Conservation (phyloP, 1,139 yeast species). For the Kazachstania sp. region DNA sequence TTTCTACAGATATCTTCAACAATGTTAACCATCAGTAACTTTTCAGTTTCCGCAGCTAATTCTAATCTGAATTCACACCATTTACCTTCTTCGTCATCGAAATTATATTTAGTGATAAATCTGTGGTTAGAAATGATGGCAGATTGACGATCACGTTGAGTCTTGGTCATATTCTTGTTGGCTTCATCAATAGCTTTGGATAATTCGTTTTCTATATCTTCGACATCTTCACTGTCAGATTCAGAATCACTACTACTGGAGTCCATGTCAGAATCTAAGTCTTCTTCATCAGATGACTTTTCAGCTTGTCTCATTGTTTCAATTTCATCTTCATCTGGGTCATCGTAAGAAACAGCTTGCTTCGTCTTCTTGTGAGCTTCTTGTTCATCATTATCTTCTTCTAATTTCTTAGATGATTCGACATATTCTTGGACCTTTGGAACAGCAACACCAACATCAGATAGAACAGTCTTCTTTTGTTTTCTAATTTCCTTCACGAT, state of each 20-base stretch:
- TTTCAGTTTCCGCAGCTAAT: constrained; percentile 78
- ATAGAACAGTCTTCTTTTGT: constrained; percentile 54
- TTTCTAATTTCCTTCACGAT: constrained; percentile 77
- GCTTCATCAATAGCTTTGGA: constrained; percentile 28
- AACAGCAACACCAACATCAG: constrained; percentile 67
- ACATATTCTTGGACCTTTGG: constrained; percentile 43
- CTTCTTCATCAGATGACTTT: constrained; percentile 57
- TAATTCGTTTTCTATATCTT: constrained; percentile 29
- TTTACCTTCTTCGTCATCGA: constrained; percentile 79
- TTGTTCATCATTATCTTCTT: constrained; percentile 66
- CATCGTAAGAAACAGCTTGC: constrained; percentile 88
- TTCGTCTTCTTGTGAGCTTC: constrained; percentile 53
- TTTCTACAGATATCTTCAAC: constrained; percentile 85
- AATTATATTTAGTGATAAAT: constrained; percentile 70
- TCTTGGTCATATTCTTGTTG: constrained; percentile 39
- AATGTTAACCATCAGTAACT: constrained; percentile 93
- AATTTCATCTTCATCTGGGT: constrained; percentile 86
- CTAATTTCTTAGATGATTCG: constrained; percentile 35
- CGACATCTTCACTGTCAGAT: constrained; percentile 32
- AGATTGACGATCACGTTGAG: constrained; percentile 76
- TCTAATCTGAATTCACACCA: constrained; percentile 91
- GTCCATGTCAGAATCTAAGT: constrained; percentile 33
- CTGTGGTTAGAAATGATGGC: constrained; percentile 68
- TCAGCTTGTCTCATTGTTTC: constrained; percentile 82
- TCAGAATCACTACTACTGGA: constrained; percentile 30